Percentiles rank a stretch among this genome's conserved stretches.
phyloP scores from a whole-genome alignment of 179 eudicot species.

The Beta macrorhiza region DNA sequence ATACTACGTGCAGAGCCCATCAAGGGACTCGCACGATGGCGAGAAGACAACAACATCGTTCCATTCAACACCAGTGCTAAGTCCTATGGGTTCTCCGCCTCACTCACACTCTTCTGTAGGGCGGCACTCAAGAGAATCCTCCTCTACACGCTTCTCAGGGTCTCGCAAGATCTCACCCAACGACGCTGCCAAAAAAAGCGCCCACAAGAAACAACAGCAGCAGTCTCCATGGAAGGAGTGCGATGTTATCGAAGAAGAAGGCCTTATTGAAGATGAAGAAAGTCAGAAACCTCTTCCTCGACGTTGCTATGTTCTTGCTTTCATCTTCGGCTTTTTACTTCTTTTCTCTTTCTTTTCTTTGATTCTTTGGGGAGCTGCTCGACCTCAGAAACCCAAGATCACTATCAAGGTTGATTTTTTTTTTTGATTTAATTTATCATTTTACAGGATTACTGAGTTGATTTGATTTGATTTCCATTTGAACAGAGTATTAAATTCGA shows the following conservation, averaged over 20 bases:
- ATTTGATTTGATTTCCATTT: neutral
- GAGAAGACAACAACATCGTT: conserved; percentile 78
- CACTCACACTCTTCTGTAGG: conserved; percentile 81
- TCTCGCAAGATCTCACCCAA: conserved; percentile 59
- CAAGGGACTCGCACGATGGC: conserved; percentile 85
- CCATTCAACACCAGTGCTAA: conserved; percentile 70
- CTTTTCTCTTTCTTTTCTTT: conserved; percentile 61
- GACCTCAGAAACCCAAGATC: conserved; percentile 77
- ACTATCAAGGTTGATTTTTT: conserved; percentile 48
- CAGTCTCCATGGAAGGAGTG: conserved; percentile 41
- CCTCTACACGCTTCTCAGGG: conserved; percentile 80
- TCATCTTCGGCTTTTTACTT: conserved; percentile 53
- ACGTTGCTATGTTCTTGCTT: conserved; percentile 54
- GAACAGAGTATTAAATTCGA: conserved; percentile 68
- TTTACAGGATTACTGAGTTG: neutral
- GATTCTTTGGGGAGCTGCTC: conserved; percentile 73
- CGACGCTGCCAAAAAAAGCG: conserved; percentile 28
- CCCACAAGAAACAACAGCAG: too few relatives aligned
- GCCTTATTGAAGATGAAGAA: conserved; percentile 52
- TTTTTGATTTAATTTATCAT: neutral
- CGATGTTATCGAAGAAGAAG: conserved; percentile 75
- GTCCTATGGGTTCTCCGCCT: conserved; percentile 74
- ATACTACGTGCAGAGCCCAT: conserved; percentile 85
- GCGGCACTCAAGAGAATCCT: conserved; percentile 78
- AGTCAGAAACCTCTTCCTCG: conserved; percentile 42